Conservation (phyloP, 2,329 filamentous ascomycete species). For the Claviceps arundinis region DNA sequence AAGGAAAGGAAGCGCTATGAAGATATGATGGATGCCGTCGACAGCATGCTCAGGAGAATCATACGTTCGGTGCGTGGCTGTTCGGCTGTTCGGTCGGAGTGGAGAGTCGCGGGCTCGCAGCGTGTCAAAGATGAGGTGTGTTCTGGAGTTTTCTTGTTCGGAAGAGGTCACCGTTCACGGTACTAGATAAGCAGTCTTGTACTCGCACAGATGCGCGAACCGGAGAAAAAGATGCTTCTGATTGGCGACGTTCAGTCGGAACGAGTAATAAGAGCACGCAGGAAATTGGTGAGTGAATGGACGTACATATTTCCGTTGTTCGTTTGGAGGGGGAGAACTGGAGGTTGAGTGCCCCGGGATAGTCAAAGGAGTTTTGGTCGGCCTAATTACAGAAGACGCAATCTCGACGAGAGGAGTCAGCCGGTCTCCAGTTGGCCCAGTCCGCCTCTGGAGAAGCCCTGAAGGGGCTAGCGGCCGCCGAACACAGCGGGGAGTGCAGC, state of each 20-base stretch:
- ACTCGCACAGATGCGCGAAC: neutral
- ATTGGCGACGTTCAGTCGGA: neutral
- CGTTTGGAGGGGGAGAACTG: neutral
- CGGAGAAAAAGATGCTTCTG: neutral
- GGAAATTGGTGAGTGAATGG: neutral
- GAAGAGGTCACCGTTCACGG: neutral
- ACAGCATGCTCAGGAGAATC: neutral
- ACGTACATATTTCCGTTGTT: neutral
- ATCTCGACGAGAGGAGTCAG: neutral
- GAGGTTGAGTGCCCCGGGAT: too few relatives aligned
- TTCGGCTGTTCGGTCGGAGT: neutral
- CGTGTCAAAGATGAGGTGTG: slow-evolving; percentile 1
- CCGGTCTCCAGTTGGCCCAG: neutral
- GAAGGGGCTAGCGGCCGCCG: too few relatives aligned
- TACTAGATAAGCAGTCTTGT: neutral
- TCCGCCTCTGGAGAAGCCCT: neutral
- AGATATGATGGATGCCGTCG: neutral
- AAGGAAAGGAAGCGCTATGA: neutral
- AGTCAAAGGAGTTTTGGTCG: neutral
- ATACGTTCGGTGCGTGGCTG: neutral
- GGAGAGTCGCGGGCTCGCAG: neutral
- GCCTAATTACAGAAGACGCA: neutral
- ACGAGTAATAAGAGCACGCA: neutral
- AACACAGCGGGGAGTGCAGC: too few relatives aligned
- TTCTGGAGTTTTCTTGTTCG: neutral